A percentile compares a stretch with the other conserved stretches of the same genome.
Evolutionary conservation across 129 eudicot genomes (phyloP).

Genomic region (Helianthus tuberosus): DNA sequence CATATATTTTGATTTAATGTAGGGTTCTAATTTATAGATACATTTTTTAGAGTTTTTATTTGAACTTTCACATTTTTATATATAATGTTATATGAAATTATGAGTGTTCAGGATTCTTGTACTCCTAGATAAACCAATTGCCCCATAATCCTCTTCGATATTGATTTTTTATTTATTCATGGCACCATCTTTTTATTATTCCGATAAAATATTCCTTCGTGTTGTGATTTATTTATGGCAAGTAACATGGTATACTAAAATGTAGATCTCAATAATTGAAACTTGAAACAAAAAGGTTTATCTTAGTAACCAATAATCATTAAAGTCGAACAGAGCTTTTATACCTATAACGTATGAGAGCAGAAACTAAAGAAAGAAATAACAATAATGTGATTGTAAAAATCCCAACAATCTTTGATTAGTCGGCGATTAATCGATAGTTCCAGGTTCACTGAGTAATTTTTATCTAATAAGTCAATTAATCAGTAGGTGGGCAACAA

Average conservation of each 20-base stretch:
- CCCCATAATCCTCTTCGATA: conserved; percentile 2
- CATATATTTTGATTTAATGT: not conserved
- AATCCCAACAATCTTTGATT: too few species aligned
- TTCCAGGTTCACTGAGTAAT: too few species aligned
- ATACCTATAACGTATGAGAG: too few species aligned
- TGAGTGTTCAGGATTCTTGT: not conserved
- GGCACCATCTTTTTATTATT: not conserved
- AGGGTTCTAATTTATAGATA: not conserved
- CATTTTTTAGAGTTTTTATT: not conserved
- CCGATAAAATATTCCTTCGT: not conserved
- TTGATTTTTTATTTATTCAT: not conserved
- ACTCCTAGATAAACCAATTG: not conserved
- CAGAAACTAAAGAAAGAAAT: too few species aligned
- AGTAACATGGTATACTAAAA: conserved; percentile 4
- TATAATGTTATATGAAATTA: not conserved
- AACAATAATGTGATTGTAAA: too few species aligned
- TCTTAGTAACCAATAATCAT: too few species aligned
- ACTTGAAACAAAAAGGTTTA: not conserved
- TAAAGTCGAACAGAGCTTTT: too few species aligned
- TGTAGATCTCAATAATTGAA: conserved; percentile 7
- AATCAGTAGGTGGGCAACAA: too few species aligned
- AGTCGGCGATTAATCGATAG: too few species aligned
- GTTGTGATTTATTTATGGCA: conserved; percentile 2
- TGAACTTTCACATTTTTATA: not conserved
- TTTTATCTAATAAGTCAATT: too few species aligned